Base-by-base conservation (phyloP, 192 early-diverging fungal species). In the Borealophlyctis nickersoniae region DNA sequence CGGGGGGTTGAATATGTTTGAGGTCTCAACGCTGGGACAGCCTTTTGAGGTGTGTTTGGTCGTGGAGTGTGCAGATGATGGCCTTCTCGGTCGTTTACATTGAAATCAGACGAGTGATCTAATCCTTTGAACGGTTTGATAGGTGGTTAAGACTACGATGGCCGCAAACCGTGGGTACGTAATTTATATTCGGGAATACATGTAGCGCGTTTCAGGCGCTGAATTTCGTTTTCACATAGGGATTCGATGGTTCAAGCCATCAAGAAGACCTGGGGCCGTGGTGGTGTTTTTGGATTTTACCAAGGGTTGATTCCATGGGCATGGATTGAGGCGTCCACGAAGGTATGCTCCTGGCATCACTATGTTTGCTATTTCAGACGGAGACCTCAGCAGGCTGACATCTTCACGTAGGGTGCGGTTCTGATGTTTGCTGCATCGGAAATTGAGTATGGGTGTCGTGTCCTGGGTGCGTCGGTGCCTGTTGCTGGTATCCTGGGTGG, bases 81-180 rank as follows among this genome's bases (percentile, higher is more conserved):
- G 39, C 39, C 9, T 7, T 45, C 39, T 45, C 19, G 39, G 39
- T 45, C 39, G 7, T 45, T 45, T 19, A 45, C 39, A 45, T 7
- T 45, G 39, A 45, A n/a, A n/a, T n/a, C n/a, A n/a, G n/a, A n/a
- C n/a, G n/a, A n/a, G n/a, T n/a, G n/a, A n/a, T n/a, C n/a, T n/a
- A n/a, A n/a, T n/a, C n/a, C n/a, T n/a, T n/a, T n/a, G n/a, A n/a
- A n/a, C n/a, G n/a, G n/a, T n/a, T n/a, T n/a, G n/a, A n/a, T 45
- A 96, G 79, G 95, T 97, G 26, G 74, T 93, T 67, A 96, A 96
- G 78, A 96, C 94, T 9, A 92, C 94, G 63, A 86, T 98, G 76
- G 94, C 94, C 49, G 72, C 92, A 34, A 45, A 45, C 39, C 39
- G 39, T 45, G 39, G 39, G 39, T 45, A 45, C 19, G 39, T 45